Base-by-base conservation (phyloP, 768 basidiomycete species). In the Hypholoma fasciculare region DNA sequence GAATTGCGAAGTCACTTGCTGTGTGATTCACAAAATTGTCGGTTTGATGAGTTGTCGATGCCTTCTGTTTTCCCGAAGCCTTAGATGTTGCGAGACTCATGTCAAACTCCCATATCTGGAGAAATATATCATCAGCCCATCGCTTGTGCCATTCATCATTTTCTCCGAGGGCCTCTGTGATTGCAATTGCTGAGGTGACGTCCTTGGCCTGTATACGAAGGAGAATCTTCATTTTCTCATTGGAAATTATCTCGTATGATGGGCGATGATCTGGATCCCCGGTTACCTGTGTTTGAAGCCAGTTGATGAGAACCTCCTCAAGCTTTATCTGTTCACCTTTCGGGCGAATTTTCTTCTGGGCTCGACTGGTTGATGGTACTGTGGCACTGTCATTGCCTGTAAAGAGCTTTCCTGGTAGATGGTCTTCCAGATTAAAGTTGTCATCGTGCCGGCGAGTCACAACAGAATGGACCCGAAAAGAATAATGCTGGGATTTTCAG, bases 91-190 rank as follows among this genome's bases (percentile, higher is more conserved):
- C n/a, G n/a, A n/a, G n/a, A n/a, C n/a, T n/a, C n/a, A n/a, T n/a
- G 7, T 67, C 52, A 49, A 62, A 63, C n/a, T 54, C 27, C 7
- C 6, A 38, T 27, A 67, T 57, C 0, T n/a, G n/a, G n/a, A n/a
- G n/a, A n/a, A 57, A 63, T 8, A 65, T 17, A 23, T 57, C 42
- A 4, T 26, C n/a, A 13, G 57, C 61, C 66, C 67, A 72, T 14
- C 66, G 54, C 8, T 17, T 51, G 1, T 4, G 61, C 70, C 71
- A 72, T 53, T 70, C 71, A 0, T 13, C 2, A 0, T 63, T 59
- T 46, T 71, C 67, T 3, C 66, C 38, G 0, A 72, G 39, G 0
- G 63, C 36, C 17, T 16, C 16, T 0, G 57, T 59, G 7, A 71
- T 62, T 1, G 53, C 36, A 0, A 23, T n/a, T 4, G 61, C 9